Conservation (phyloP, 306 rosid genomes). For the Trifolium repens region DNA sequence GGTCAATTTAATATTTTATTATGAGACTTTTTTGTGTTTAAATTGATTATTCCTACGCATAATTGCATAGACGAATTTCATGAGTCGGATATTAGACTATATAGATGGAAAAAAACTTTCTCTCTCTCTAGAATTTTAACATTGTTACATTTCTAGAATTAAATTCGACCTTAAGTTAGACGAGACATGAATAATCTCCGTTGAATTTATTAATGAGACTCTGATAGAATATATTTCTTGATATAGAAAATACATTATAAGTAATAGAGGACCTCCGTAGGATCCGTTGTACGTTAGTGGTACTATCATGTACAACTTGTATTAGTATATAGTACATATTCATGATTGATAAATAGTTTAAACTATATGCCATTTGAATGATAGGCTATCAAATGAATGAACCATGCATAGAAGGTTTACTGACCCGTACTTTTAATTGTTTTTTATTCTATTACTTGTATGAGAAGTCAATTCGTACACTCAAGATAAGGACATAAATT, state of each 20-base stretch:
- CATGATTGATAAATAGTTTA: not conserved
- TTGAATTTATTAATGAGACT: not conserved
- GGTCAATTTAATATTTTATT: not conserved
- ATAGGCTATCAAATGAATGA: slow-evolving; percentile 1
- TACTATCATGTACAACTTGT: slow-evolving; percentile 9
- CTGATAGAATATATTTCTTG: not conserved
- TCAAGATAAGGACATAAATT: slow-evolving; percentile 29
- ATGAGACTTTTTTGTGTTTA: not conserved
- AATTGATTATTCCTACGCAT: not conserved
- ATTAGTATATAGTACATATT: not conserved
- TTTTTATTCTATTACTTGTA: not conserved
- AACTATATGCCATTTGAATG: not conserved
- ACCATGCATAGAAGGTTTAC: not conserved
- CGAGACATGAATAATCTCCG: too few species aligned
- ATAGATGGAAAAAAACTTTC: too few species aligned
- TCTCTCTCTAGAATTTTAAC: too few species aligned
- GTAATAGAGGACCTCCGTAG: slow-evolving; percentile 12
- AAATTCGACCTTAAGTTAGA: too few species aligned
- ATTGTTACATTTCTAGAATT: too few species aligned
- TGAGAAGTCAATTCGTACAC: slow-evolving; percentile 40
- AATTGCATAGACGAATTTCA: too few species aligned
- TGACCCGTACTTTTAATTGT: not conserved
- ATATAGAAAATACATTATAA: not conserved
- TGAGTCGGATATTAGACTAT: too few species aligned
- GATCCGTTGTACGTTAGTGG: slow-evolving; percentile 53